A percentile compares a stretch with the other conserved stretches of the same genome.
Evolutionary conservation across 2,329 filamentous ascomycete genomes (phyloP).

Genomic region (Fusarium caatingaense): DNA sequence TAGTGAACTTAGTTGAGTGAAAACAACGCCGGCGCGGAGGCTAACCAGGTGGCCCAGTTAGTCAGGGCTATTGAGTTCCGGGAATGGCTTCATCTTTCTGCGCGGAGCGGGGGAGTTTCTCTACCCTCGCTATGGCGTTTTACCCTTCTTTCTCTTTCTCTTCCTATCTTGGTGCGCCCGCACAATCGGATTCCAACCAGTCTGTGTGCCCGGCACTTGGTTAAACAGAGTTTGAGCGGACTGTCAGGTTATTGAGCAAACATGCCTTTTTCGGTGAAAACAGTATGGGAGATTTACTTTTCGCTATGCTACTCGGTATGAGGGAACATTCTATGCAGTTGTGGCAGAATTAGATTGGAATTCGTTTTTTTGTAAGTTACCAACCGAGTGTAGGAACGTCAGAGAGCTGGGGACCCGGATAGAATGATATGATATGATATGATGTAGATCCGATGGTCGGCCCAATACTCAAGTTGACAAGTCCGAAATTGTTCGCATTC

Average conservation of each 20-base stretch:
- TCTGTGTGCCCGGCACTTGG: conserved; percentile 7
- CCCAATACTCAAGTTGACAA: background rate
- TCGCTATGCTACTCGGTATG: background rate
- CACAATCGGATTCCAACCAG: background rate
- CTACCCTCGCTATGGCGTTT: background rate
- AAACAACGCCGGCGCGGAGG: background rate
- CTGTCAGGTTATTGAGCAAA: background rate
- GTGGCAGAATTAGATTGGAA: background rate
- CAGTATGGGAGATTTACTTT: background rate
- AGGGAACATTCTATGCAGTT: background rate
- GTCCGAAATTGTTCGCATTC: background rate
- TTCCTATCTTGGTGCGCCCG: background rate
- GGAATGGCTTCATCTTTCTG: conserved; percentile 24
- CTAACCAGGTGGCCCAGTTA: background rate
- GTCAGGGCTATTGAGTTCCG: conserved; percentile 6
- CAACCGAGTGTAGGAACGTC: background rate
- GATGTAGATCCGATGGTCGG: conserved; percentile 8
- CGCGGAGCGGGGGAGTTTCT: background rate
- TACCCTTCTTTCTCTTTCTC: background rate
- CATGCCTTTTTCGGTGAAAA: background rate
- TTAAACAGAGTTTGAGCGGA: conserved; percentile 16
- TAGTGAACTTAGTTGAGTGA: background rate
- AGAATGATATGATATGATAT: background rate
- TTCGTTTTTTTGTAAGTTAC: background rate
- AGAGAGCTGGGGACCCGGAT: background rate